Evolutionary conservation across 208 protist species (phyloP), one percentile per base, ranked within the genome.

Genomic region (Sergeia podlipaevii): DNA sequence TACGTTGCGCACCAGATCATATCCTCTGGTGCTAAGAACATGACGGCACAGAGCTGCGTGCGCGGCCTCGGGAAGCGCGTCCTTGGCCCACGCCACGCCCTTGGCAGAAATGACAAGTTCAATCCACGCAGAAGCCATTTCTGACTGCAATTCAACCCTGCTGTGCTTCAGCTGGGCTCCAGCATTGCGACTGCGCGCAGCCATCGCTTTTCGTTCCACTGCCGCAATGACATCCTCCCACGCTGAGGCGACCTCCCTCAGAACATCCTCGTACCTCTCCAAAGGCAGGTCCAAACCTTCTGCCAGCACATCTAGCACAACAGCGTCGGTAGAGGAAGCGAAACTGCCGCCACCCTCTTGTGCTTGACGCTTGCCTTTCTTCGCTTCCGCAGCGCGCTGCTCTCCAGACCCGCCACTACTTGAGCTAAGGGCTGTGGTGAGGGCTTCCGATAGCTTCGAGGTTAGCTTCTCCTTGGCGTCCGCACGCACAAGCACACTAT

Each of bases 31-130:
- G 18, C 59, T 33, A 50, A 83, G 76, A 0, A 77, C 44, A 50
- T 77, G 67, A 6, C 74, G 70, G 47, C 49, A 69, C 3, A 85
- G 21, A 8, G 68, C 56, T 1, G 63, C 23, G 20, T 51, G 51
- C 23, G 71, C 64, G 24, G 47, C 29, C 32, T 71, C 79, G 38
- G 84, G 76, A 11, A 87, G 45, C 59, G 83, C 60, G 21, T 64
- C 45, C 32, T 51, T 20, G 4, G 72, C 65, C 80, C 83, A 91
- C 60, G 64, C 29, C 37, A 83, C 49, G 11, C 83, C 83, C 47
- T 77, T 80, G 1, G 65, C 70, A 34, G 61, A 49, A 3, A 85
- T 8, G 24, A 50, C 55, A 34, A 91, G 45, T 1, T 73, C 65
- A 5, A 71, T 24, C 83, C 83, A 91, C 8, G 50, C 58, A 1